phyloP scores from a whole-genome alignment of 257 asterid genomes.

The Forsythia viridissima region DNA sequence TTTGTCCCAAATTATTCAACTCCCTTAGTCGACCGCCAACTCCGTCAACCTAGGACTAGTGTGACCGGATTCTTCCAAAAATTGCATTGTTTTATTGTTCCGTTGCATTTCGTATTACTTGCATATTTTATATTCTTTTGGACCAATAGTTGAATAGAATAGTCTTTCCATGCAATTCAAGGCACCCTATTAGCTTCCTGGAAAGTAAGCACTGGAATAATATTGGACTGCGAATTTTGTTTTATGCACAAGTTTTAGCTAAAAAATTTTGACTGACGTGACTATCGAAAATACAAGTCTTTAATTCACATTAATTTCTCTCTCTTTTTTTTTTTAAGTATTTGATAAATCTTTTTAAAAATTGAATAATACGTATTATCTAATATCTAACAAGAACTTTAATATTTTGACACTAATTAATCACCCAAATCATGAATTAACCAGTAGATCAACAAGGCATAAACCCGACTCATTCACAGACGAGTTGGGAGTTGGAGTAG shows the following conservation, averaged over 20 bases:
- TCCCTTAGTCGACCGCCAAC: not conserved
- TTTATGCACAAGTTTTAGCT: not conserved
- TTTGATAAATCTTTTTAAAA: too few relatives aligned
- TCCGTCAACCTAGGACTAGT: not conserved
- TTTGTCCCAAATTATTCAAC: not conserved
- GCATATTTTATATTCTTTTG: not conserved
- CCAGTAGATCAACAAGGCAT: too few relatives aligned
- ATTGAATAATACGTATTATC: too few relatives aligned
- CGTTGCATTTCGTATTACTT: not conserved
- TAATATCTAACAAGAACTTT: too few relatives aligned
- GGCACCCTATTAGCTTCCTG: not conserved
- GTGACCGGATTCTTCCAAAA: too few relatives aligned
- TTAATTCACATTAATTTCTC: too few relatives aligned
- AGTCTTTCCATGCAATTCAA: not conserved
- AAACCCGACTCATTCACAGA: too few relatives aligned
- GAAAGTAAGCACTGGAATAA: not conserved
- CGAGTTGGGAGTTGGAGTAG: too few relatives aligned
- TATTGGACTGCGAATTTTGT: not conserved
- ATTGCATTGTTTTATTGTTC: not conserved
- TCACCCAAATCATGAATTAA: too few relatives aligned
- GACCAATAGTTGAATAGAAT: not conserved
- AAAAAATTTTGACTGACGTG: not conserved
- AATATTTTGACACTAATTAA: too few relatives aligned
- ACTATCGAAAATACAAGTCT: too few relatives aligned
- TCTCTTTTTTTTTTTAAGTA: too few relatives aligned